Evolutionary conservation across 2,329 filamentous ascomycete species (phyloP), one percentile per base, ranked within the genome.

Genomic region (Xylariaceae sp.): DNA sequence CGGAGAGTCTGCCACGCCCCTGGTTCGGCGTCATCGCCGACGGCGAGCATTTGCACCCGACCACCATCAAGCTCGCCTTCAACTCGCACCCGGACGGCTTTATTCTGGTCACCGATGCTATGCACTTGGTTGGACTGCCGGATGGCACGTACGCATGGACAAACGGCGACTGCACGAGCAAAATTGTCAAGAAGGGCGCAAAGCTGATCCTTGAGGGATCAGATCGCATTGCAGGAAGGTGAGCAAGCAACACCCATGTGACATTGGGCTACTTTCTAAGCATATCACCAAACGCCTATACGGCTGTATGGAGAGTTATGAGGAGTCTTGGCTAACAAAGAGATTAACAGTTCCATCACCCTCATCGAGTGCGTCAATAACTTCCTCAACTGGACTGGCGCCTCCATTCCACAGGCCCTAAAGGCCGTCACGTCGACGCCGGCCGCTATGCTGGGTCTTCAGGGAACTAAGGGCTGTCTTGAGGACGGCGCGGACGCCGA

Each of bases 11-110:
- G 49, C 70, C 74, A 10, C 79, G 87, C 45, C 92, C 92, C 0
- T 96, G 82, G 71, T 97, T 93, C 70, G 92, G 92, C 53, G 83
- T 96, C 66, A 96, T 97, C 56, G 85, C 90, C 3, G 92, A 97
- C 68, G 92, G 92, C 16, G 91, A 95, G 58, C 92, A 97, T 69
- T 77, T 96, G 26, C 92, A 96, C 64, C 89, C 91, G 0, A 92
- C 91, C 1, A 90, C 89, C 0, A 85, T 96, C 72, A 92, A 92
- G 71, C 93, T 96, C 55, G 92, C 92, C 1, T 95, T 87, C 76
- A 90, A 90, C 61, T 87, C 91, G 0, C 90, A 96, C 67, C 91
- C 91, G 0, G 82, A 87, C 4, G 92, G 92, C 0, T 86, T 94
- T 65, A 88, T 96, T 55, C 82, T 97, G 5, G 92, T 97, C 37